phyloP scores from a whole-genome alignment of 352 stramenopile species.

The Phytophthora uliginosa region DNA sequence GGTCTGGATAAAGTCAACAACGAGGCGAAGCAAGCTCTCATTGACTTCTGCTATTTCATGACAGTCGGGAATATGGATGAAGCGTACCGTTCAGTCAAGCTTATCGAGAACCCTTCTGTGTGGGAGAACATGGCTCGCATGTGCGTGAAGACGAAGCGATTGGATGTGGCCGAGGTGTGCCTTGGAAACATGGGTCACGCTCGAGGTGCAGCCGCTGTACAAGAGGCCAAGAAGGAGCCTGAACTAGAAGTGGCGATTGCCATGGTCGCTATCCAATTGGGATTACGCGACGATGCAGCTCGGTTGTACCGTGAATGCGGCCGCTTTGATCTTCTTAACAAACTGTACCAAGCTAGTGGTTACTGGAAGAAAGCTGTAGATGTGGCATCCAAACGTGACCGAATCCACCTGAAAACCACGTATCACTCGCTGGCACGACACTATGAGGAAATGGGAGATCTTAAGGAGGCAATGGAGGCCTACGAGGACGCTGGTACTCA shows the following conservation, averaged over 20 bases:
- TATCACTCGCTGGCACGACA: conserved; percentile 92
- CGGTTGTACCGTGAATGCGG: conserved; percentile 93
- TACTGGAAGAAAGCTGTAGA: conserved; percentile 94
- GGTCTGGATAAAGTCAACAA: conserved; percentile 92
- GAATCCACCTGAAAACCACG: conserved; percentile 94
- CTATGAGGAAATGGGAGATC: conserved; percentile 89
- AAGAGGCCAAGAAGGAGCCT: conserved; percentile 72
- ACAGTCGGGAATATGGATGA: conserved; percentile 97
- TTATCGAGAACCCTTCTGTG: conserved; percentile 94
- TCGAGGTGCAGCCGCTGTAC: conserved; percentile 90
- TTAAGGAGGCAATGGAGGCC: conserved; percentile 93
- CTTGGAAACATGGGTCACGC: conserved; percentile 96
- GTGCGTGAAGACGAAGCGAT: conserved; percentile 96
- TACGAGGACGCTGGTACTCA: conserved; percentile 93
- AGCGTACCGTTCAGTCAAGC: conserved; percentile 93
- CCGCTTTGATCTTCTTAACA: conserved; percentile 94
- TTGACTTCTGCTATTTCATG: conserved; percentile 97
- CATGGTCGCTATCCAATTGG: conserved; percentile 95
- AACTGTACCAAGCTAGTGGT: conserved; percentile 92
- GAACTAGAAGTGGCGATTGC: conserved; percentile 89
- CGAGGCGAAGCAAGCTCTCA: conserved; percentile 85
- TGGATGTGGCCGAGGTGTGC: conserved; percentile 96
- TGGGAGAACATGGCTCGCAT: conserved; percentile 98
- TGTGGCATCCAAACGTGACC: conserved; percentile 89
- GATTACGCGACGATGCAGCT: conserved; percentile 92